Evolutionary conservation across 2,329 filamentous ascomycete species (phyloP).

Genomic region (Apiospora arundinis): DNA sequence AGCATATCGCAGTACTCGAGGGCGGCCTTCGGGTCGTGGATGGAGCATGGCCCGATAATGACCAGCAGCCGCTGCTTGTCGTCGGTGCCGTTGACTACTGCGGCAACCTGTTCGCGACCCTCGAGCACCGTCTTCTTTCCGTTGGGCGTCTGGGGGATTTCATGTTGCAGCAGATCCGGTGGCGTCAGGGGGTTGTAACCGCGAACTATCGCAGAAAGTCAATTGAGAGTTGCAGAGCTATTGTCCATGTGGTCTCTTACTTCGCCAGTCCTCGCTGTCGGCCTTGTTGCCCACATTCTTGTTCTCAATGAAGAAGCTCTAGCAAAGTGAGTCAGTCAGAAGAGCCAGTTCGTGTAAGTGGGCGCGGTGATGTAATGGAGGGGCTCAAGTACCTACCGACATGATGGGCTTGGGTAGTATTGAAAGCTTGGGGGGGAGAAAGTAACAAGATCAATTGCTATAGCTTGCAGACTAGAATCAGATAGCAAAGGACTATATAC

Average conservation of each 20-base stretch:
- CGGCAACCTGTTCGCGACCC: slow-evolving; percentile 68
- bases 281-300: slow-evolving; percentile 78
- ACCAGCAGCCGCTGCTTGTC: slow-evolving; percentile 68
- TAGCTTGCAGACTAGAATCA: not conserved
- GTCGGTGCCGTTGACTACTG: slow-evolving; percentile 72
- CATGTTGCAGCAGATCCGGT: slow-evolving; percentile 92
- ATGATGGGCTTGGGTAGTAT: not conserved
- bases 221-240: slow-evolving; percentile 31
- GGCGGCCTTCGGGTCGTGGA: slow-evolving; percentile 91
- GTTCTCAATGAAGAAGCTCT: slow-evolving; percentile 78
- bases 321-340: slow-evolving; percentile 31
- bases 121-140: slow-evolving; percentile 67
- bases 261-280: slow-evolving; percentile 81
- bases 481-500: not conserved
- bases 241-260: slow-evolving; percentile 54
- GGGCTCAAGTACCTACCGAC: slow-evolving; percentile 11
- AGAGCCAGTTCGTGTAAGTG: slow-evolving; percentile 20
- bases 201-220: slow-evolving; percentile 60
- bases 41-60: slow-evolving; percentile 93
- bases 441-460: not conserved
- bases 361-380: slow-evolving; percentile 18
- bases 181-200: slow-evolving; percentile 94
- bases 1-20: slow-evolving; percentile 92
- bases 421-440: not conserved
- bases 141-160: slow-evolving; percentile 70